A percentile compares a stretch with the other conserved stretches of the same genome.
Evolutionary conservation across 805 yeast genomes (phyloP).

Genomic region (Candida xiaguanensis): DNA sequence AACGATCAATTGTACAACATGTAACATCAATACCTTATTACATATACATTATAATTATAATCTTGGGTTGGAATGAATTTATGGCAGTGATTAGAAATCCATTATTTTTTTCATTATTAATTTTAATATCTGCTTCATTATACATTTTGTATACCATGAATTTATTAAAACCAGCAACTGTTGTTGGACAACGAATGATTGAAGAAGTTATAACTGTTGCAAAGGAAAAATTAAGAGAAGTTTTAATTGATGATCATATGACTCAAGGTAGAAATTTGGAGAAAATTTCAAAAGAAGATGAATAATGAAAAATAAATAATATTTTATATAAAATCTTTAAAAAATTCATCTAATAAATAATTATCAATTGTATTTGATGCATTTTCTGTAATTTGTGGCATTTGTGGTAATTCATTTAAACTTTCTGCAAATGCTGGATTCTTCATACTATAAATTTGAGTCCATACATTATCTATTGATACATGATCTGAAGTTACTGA

Average conservation of each 20-base stretch:
- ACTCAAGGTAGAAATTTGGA: conserved; percentile 18
- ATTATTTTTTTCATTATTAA: conserved; percentile 59
- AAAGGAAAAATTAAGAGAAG: conserved; percentile 57
- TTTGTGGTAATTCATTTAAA: neutral
- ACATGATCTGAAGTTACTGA: conserved; percentile 8
- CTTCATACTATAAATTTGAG: conserved; percentile 12
- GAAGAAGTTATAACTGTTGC: conserved; percentile 55
- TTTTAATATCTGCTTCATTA: conserved; percentile 55
- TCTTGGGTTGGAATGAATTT: conserved; percentile 94
- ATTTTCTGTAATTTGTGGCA: neutral
- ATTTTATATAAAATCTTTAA: conserved; percentile 2
- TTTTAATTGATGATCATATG: conserved; percentile 50
- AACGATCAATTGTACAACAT: conserved; percentile 76
- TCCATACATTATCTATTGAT: conserved; percentile 14
- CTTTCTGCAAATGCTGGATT: conserved; percentile 2
- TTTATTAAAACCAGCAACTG: conserved; percentile 71
- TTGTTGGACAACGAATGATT: conserved; percentile 53
- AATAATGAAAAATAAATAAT: neutral
- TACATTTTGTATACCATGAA: conserved; percentile 69
- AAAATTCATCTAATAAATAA: conserved; percentile 4
- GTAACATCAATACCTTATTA: conserved; percentile 80
- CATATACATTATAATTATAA: conserved; percentile 66
- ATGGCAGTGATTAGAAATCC: conserved; percentile 87
- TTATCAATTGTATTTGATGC: conserved; percentile 2
- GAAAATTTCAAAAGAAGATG: conserved; percentile 9